These are phyloP conservation scores for Endogone sp. DNA, from an alignment of 192 early-diverging fungal genomes.

Conservation along the genomic window DNA sequence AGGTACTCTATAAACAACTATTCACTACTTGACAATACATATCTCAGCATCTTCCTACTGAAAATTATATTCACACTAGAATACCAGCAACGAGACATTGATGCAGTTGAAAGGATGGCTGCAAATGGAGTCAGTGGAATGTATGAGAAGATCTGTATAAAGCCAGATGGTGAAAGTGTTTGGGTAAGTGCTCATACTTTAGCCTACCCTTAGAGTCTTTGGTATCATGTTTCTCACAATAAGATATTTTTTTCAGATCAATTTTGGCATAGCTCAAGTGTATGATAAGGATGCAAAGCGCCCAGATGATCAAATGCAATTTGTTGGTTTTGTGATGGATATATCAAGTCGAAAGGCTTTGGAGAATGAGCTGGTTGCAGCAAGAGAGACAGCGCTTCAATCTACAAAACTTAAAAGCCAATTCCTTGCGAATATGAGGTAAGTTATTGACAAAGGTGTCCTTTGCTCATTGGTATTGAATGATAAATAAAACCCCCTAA, in stretches of 20 bases:
- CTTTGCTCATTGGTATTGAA: too few species aligned
- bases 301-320: not conserved
- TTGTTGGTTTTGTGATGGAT: not conserved
- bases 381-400: not conserved
- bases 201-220: too few species aligned
- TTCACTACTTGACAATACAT: too few species aligned
- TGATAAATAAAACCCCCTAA: not conserved
- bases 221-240: not conserved
- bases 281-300: not conserved
- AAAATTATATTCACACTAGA: not conserved
- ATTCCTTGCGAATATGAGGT: not conserved
- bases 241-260: not conserved
- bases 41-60: not conserved
- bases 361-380: not conserved
- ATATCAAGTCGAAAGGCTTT: not conserved
- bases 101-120: not conserved
- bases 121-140: not conserved
- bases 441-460: not conserved
- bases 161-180: not conserved
- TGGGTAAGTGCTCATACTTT: not conserved
- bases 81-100: not conserved
- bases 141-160: not conserved
- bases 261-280: not conserved
- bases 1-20: not conserved
- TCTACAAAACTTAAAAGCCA: not conserved